Percentiles rank a stretch among this genome's conserved stretches.
phyloP scores from a whole-genome alignment of 805 yeast species.

The Metschnikowia picachoensis region DNA sequence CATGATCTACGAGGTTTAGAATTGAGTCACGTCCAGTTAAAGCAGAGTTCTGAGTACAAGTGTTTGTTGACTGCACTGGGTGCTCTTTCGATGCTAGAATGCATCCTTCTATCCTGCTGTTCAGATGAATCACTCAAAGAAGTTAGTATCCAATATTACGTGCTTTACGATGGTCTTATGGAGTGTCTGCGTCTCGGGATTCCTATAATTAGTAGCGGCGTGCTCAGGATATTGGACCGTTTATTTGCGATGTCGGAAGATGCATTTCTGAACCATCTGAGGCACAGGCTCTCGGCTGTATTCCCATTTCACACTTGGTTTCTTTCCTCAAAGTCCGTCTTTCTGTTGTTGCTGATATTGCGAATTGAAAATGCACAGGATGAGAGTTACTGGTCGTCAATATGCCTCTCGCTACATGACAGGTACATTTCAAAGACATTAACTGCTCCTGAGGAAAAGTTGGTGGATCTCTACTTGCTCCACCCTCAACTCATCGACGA shows the following conservation, averaged over 20 bases:
- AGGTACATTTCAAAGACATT: constrained; percentile 31
- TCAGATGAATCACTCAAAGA: constrained; percentile 1
- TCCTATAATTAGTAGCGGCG: constrained; percentile 37
- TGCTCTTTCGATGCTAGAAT: constrained; percentile 35
- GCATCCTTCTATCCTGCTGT: constrained; percentile 17
- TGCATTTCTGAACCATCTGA: constrained; percentile 9
- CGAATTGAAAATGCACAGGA: constrained; percentile 26
- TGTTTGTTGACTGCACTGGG: constrained; percentile 25
- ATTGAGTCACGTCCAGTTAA: constrained; percentile 4
- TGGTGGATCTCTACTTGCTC: constrained; percentile 40
- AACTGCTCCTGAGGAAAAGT: constrained; percentile 39
- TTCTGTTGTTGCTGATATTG: constrained; percentile 30
- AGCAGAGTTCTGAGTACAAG: background rate
- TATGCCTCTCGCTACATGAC: constrained; percentile 32
- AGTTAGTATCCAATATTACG: constrained; percentile 15
- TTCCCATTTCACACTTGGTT: constrained; percentile 43
- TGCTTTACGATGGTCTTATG: constrained; percentile 32
- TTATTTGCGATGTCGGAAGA: constrained; percentile 30
- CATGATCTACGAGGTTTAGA: constrained; percentile 11
- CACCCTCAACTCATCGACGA: constrained; percentile 36
- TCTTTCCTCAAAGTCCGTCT: constrained; percentile 35
- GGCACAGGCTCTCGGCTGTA: constrained; percentile 19
- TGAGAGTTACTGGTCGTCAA: constrained; percentile 29
- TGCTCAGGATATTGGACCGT: constrained; percentile 37
- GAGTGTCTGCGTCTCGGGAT: constrained; percentile 32